Evolutionary conservation across 2,329 filamentous ascomycete genomes (phyloP), one percentile per base, ranked within the genome.

Genomic region (Rhytidhysteron rufulum): DNA sequence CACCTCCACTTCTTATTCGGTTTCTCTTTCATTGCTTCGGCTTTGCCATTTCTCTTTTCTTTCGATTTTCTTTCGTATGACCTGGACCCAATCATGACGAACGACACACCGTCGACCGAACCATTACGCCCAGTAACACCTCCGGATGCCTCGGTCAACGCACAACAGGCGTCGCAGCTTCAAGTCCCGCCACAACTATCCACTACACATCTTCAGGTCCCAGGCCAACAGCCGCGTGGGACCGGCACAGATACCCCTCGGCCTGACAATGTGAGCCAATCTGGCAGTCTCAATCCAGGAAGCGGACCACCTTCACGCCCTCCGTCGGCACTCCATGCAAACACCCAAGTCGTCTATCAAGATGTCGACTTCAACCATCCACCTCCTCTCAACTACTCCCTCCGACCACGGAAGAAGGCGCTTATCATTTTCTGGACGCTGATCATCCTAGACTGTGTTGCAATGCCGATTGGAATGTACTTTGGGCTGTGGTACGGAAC

Each of bases 401-500:
- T 81, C 31, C 70, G 68, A 35, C 62, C 70, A 7, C 66, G 79
- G 32, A 79, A 78, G 53, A 73, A 71, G 60, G 67, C 71, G 24
- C 80, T 82, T 45, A 63, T 70, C 27, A 62, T 77, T 45, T 82
- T 82, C 63, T 82, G 79, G 79, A 65, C 65, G 1, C 56, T 83
- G 30, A 78, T 82, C 41, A 55, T 82, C 17, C 52, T 82, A 42
- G 79, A 83, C 61, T 77, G 73, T 37, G 66, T 80, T 43, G 72
- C 67, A 41, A 75, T 80, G 61, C 79, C 79, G 15, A 69, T 82
- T 43, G 72, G 68, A 3, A 66, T 83, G 2, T 83, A 82, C 62
- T 83, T 78, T 65, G 69, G 73, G 35, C 65, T 83, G 27, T 80
- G 76, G 75, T 81, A 81, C 47, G 70, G 68, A 46, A 75, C 77